Evolutionary conservation across 2,329 filamentous ascomycete species (phyloP), one percentile per base, ranked within the genome.

Genomic region (Penicillium sp.): DNA sequence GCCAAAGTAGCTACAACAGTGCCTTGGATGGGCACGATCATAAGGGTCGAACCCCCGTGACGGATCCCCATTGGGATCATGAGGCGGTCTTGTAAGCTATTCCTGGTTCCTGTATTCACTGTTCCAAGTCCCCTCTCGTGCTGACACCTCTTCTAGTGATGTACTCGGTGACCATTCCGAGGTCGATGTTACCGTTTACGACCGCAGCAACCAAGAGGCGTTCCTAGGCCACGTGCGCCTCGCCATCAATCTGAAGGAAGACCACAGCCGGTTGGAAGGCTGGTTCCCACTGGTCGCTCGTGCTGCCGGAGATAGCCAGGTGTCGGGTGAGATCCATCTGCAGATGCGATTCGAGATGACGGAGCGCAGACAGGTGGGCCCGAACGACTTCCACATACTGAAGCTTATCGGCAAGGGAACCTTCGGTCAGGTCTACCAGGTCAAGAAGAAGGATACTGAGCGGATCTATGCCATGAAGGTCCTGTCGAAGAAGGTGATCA

Each of bases 391-490:
- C 78, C 89, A 96, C 70, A 96, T 99, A 56, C 81, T 99, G 64
- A 95, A 96, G 77, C 87, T 99, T 60, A 98, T 99, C 68, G 95
- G 95, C 65, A 98, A 98, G 80, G 95, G 95, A 58, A 99, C 95
- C 0, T 99, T 99, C 75, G 95, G 95, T 1, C 95, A 99, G 77
- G 95, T 99, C 2, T 99, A 98, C 76, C 95, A 99, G 77, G 95
- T 99, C 7, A 90, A 92, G 71, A 99, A 99, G 86, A 95, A 92
- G 83, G 95, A 99, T 76, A 97, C 94, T 0, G 88, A 89, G 72
- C 89, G 95, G 49, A 97, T 99, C 64, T 99, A 99, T 74, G 95
- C 95, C 65, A 99, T 99, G 95, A 99, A 99, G 79, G 94, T 99
- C 1, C 83, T 99, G 35, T 97, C 95, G 55, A 99, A 99, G 85